phyloP scores from a whole-genome alignment of 768 basidiomycete genomes.

The Hygrocybe coccinea region DNA sequence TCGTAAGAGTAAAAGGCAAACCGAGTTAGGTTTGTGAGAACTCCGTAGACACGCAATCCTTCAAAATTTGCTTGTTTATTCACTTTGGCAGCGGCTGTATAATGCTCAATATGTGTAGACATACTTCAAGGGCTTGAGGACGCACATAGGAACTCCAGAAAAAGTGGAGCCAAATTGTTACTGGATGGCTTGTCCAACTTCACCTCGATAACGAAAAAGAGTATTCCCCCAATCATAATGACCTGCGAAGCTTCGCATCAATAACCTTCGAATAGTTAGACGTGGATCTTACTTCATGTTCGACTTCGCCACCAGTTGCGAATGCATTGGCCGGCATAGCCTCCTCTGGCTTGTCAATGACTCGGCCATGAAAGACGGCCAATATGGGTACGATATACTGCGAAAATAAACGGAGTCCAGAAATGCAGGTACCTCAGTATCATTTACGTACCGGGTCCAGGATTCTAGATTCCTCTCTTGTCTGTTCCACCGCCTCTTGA shows the following conservation, averaged over 20 bases:
- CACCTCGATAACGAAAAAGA: conserved; percentile 6
- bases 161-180: conserved; percentile 6
- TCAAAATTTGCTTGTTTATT: no score
- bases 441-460: conserved; percentile 6
- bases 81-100: no score
- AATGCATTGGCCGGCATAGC: no score
- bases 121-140: no score
- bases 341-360: neutral
- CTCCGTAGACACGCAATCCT: no score
- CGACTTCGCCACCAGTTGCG: conserved; percentile 4
- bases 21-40: no score
- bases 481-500: conserved; percentile 8
- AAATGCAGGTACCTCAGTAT: neutral
- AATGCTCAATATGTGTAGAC: no score
- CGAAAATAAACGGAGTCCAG: neutral
- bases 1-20: no score
- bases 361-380: conserved; percentile 6
- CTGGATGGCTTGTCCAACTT: conserved; percentile 1
- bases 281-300: conserved; percentile 9
- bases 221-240: conserved; percentile 6
- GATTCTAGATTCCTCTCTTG: conserved; percentile 3
- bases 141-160: conserved; percentile 7
- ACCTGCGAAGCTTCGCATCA: conserved; percentile 1
- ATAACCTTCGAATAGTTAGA: no score
- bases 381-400: conserved; percentile 6